Evolutionary conservation across 148 eudicot species (phyloP), one percentile per base, ranked within the genome.

Genomic region (Polygonum aviculare): DNA sequence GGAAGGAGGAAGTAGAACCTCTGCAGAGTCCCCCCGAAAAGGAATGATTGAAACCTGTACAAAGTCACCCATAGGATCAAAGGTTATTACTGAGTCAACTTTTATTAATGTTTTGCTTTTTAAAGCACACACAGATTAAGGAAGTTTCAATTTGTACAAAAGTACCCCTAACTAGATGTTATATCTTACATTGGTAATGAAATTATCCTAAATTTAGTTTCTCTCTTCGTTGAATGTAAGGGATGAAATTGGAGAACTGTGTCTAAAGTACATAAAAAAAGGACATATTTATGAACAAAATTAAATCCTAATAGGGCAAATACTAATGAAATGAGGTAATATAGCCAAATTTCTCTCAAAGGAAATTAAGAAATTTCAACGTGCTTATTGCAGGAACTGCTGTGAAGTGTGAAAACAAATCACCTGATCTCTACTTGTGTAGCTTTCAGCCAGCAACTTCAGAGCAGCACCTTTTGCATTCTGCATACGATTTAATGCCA

Each of bases 371-470:
- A 67, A 0, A 35, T 31, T 16, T 15, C 38, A n/a, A 36, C 2
- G 7, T 67, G 72, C 72, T 35, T 63, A 31, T 63, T 57, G 31
- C 63, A 26, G 12, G 69, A 5, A 35, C 33, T 31, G 10, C 10
- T 60, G 72, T 67, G 19, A 51, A 51, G 55, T 31, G 63, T 12
- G 21, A 69, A 12, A 63, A 76, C 51, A 51, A 9, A 55, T 80
- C 76, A 92, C 97, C 97, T 95, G 97, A 92, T 95, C 98, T 89
- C 98, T 90, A 82, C 97, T 92, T 22, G 97, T 95, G 78, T 95
- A 95, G 81, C 98, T 95, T 83, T 95, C 98, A 40, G 97, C 96
- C 76, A 95, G 84, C 84, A 95, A 82, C 84, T 95, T 92, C 55
- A 95, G 96, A 26, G 98, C 96, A 44, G 98, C 97, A 40, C 98